Evolutionary conservation across 2,329 filamentous ascomycete genomes (phyloP), one percentile per base, ranked within the genome.

Genomic region (Pezicula carpinea): DNA sequence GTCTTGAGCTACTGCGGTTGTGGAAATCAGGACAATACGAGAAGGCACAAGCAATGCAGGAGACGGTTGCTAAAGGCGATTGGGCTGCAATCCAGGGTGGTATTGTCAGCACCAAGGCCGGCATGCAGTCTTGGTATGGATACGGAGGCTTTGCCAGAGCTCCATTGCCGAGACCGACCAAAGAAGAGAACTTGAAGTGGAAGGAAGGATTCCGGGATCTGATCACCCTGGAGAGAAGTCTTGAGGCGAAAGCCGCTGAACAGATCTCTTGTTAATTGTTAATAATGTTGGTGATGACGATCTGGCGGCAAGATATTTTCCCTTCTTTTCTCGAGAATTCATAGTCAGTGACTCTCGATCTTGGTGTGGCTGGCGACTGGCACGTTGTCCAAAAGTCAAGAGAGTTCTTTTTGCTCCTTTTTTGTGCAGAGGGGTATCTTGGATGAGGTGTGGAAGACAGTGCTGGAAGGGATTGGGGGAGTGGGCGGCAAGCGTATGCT

Each of bases 31-130:
- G 83, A 22, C 72, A 78, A 48, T 51, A 77, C 6, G 67, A 75
- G 4, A 78, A 86, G 57, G 85, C 85, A 1, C 72, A 75, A 45
- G 73, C 74, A 54, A 62, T 87, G 58, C 85, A 87, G 64, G 78
- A 73, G 31, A 64, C 84, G 23, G 74, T 88, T 18, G 82, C 83
- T 1, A 69, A 76, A 29, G 84, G 80, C 18, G 84, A 88, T 65
- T 87, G 83, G 83, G 76, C 74, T 0, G 80, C 80, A 39, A 87
- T 86, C 51, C 75, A 85, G 58, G 80, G 81, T 13, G 84, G 83
- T 1, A 80, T 87, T 53, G 76, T 85, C 23, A 82, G 81, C 4
- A 84, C 83, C 51, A 88, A 88, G 70, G 76, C 79, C 39, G 82
- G 74, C 1, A 62, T 88, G 59, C 69, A 81, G 61, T 69, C 73